phyloP scores from a whole-genome alignment of 495 filamentous ascomycete species.

The Penicillium cataractarum region DNA sequence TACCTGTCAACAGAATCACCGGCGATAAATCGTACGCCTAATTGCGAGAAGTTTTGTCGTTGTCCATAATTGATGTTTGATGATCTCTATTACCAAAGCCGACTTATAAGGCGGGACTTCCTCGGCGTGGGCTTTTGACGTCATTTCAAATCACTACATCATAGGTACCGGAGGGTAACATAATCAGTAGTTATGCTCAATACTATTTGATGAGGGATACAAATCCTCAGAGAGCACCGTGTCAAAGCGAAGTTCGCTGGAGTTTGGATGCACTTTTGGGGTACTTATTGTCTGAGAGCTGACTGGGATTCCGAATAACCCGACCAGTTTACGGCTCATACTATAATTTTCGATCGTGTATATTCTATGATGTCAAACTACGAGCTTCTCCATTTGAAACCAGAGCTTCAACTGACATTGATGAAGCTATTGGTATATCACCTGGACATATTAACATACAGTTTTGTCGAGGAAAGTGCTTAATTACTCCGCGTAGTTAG shows the following conservation, averaged over 20 bases:
- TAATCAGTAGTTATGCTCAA: background rate
- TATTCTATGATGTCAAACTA: no score
- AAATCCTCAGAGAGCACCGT: background rate
- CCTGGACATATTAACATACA: background rate
- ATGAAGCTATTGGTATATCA: background rate
- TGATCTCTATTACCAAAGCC: background rate
- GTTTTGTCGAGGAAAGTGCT: background rate
- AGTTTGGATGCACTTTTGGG: background rate
- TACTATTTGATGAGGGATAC: background rate
- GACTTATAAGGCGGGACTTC: background rate
- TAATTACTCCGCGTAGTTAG: background rate
- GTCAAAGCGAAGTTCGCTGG: background rate
- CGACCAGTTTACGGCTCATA: background rate
- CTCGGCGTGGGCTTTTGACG: background rate
- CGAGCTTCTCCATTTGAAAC: no score
- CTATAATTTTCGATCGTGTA: no score
- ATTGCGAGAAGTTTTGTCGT: background rate
- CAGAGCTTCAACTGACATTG: background rate
- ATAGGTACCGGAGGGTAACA: background rate
- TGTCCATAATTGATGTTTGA: background rate
- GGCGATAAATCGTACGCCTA: background rate
- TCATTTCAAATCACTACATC: background rate
- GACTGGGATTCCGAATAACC: background rate
- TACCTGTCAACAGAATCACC: background rate
- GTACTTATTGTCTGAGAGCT: background rate